Percentiles rank a stretch among this genome's conserved stretches.
phyloP scores from a whole-genome alignment of 805 yeast species.

The Peterozyma xylosa region DNA sequence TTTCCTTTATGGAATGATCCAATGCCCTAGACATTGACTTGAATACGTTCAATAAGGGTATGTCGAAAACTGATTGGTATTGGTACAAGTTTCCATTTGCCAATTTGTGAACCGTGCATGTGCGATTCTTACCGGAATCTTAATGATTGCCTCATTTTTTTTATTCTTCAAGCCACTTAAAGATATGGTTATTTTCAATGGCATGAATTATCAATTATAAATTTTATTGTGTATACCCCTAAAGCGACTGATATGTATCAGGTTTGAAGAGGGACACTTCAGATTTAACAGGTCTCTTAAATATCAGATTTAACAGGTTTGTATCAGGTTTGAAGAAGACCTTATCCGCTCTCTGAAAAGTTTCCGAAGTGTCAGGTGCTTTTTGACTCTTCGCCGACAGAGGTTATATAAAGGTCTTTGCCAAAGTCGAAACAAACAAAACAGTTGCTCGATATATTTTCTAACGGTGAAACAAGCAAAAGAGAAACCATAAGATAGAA shows the following conservation, averaged over 20 bases:
- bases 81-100: background rate
- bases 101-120: background rate
- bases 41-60: background rate
- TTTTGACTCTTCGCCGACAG: no score
- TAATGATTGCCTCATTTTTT: constrained; percentile 3
- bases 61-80: constrained; percentile 3
- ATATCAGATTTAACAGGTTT: background rate
- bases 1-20: background rate
- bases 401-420: no score
- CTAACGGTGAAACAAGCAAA: no score
- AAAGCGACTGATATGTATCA: no score
- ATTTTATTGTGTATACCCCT: background rate
- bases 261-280: no score
- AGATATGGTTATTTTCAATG: no score
- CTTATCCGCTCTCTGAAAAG: no score
- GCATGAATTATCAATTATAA: no score
- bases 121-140: constrained; percentile 2
- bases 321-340: background rate
- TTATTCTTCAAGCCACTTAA: background rate
- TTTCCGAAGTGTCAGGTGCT: no score
- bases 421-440: no score
- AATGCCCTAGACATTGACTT: constrained; percentile 2
- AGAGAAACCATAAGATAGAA: no score
- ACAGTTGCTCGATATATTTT: no score
- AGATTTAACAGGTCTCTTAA: background rate